These are phyloP conservation scores for Lenzites betulinus DNA, from an alignment of 768 basidiomycete species.

Conservation along the genomic window DNA sequence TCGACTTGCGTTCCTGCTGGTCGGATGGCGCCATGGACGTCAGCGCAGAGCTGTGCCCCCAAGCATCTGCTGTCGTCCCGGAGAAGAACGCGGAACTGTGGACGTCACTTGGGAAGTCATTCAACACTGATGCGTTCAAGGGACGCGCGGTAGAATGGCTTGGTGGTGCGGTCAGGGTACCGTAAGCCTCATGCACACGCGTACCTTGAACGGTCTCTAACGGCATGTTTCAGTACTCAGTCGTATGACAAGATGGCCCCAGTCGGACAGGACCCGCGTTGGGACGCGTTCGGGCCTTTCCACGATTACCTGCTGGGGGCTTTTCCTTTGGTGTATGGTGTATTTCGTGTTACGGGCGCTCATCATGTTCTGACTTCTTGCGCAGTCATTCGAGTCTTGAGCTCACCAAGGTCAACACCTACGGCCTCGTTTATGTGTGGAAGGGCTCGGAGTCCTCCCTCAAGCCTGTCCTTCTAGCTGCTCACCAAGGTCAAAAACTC, in stretches of 20 bases:
- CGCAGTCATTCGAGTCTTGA: conserved; percentile 50
- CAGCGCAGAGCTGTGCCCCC: conserved; percentile 35
- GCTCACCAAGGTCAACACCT: conserved; percentile 60
- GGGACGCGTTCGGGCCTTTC: conserved; percentile 41
- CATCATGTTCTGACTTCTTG: not conserved
- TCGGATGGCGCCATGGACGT: not conserved
- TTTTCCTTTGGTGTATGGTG: conserved; percentile 62
- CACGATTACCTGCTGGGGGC: conserved; percentile 46
- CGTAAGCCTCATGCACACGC: conserved; percentile 30
- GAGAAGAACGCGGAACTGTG: conserved; percentile 37
- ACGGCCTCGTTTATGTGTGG: conserved; percentile 64
- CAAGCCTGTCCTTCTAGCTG: conserved; percentile 57
- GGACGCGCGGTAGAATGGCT: conserved; percentile 26
- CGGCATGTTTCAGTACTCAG: conserved; percentile 43
- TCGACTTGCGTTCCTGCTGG: conserved; percentile 6
- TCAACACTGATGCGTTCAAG: conserved; percentile 40
- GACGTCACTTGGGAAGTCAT: conserved; percentile 33
- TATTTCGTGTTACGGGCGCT: not conserved
- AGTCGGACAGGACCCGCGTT: conserved; percentile 50
- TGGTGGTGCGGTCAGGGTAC: conserved; percentile 34
- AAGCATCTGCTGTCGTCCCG: conserved; percentile 37
- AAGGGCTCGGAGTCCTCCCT: conserved; percentile 48
- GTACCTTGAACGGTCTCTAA: not conserved
- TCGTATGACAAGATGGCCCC: conserved; percentile 51
- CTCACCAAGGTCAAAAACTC: conserved; percentile 47